These are phyloP conservation scores for Fusarium aywerte DNA, from an alignment of 2,329 filamentous ascomycete species.

Conservation along the genomic window DNA sequence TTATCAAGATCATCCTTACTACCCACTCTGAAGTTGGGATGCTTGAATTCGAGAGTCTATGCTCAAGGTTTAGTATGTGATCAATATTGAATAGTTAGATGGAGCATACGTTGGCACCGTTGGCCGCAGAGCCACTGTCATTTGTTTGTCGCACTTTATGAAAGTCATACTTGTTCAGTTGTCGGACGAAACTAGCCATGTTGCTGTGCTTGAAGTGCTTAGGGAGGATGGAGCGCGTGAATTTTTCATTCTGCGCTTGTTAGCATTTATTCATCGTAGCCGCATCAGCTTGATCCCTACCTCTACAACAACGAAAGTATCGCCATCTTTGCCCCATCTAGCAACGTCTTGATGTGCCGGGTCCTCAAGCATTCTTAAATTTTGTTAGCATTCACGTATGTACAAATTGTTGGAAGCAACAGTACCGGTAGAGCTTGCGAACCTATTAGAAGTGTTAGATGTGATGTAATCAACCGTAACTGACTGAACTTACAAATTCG, in stretches of 20 bases:
- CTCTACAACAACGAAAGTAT: slow-evolving; percentile 97
- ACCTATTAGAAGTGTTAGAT: slow-evolving; percentile 68
- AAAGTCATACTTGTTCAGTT: slow-evolving; percentile 97
- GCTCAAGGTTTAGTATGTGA: slow-evolving; percentile 20
- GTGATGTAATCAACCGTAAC: neutral
- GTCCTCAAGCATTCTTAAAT: slow-evolving; percentile 85
- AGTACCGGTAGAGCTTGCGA: slow-evolving; percentile 97
- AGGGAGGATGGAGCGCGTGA: slow-evolving; percentile 94
- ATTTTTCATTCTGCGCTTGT: slow-evolving; percentile 86
- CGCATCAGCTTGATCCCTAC: slow-evolving; percentile 60
- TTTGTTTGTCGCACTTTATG: slow-evolving; percentile 83
- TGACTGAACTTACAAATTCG: slow-evolving; percentile 81
- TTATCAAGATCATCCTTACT: slow-evolving; percentile 97
- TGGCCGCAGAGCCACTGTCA: slow-evolving; percentile 51
- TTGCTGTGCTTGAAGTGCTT: slow-evolving; percentile 99
- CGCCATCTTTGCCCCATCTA: slow-evolving; percentile 92
- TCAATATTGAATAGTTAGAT: neutral
- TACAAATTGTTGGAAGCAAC: neutral
- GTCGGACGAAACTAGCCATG: slow-evolving; percentile 95
- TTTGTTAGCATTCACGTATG: slow-evolving; percentile 24
- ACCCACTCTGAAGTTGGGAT: slow-evolving; percentile 94
- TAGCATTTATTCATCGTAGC: slow-evolving; percentile 16
- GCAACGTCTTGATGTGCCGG: slow-evolving; percentile 92
- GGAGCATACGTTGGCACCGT: slow-evolving; percentile 52
- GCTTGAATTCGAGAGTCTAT: slow-evolving; percentile 84